Evolutionary conservation across 2,329 filamentous ascomycete species (phyloP), one percentile per base, ranked within the genome.

Genomic region (Lachnellula arida): DNA sequence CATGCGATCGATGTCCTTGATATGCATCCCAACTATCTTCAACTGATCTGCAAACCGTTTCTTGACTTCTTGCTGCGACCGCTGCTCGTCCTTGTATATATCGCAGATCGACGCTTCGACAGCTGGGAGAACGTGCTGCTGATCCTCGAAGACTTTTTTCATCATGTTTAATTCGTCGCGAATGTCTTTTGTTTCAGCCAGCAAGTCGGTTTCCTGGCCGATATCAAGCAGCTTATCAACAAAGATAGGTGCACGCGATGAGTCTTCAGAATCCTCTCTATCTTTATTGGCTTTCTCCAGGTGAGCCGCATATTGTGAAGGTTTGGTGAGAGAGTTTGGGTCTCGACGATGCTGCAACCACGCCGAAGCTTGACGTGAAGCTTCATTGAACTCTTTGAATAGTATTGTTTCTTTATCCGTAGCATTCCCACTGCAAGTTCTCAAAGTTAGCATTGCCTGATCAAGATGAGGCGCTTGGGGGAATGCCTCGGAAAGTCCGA

Each of bases 1-100:
- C 72, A 95, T 84, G 60, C 85, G 86, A 59, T 90, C 86, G 12
- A 65, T 62, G 35, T 67, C 63, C 46, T 66, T 64, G 17, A 59
- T 46, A 42, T 65, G 61, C 19, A 57, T 60, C 2, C 59, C 55
- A 14, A 67, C 60, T 1, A 53, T 54, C 44, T 65, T 65, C 1
- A 62, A 35, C 34, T 64, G 63, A 2, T 60, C 59, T 7, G 53
- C 46, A 19, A 65, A 62, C 3, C 59, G 43, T 32, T 62, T 65
- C 49, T 66, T 67, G 22, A 66, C 53, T 28, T 65, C 61, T 15
- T 55, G 46, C 25, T 63, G 64, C 2, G 54, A 55, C 17, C 37
- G 50, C 6, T 63, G 51, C 43, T 62, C 58, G 12, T 60, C 61
- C n/a, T 42, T n/a, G 39, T 64, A 65, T 6, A 64, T 57, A n/a